Conservation (phyloP, 805 yeast genomes). For the Danielia reshetovae region DNA sequence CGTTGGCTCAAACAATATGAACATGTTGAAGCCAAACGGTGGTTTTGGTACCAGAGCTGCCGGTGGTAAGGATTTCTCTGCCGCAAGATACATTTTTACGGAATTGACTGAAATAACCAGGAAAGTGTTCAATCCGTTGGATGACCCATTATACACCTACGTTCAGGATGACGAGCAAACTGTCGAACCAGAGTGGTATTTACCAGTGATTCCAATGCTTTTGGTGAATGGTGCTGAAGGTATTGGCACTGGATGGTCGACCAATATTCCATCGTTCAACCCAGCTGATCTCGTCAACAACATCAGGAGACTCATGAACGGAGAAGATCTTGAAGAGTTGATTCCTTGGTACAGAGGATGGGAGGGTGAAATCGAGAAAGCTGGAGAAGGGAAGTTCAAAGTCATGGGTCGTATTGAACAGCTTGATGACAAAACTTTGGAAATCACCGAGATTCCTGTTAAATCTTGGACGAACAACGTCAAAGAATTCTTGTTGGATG, state of each 20-base stretch:
- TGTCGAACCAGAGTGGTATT: conserved; percentile 93
- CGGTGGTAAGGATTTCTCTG: conserved; percentile 99
- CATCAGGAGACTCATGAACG: conserved; percentile 66
- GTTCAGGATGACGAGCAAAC: conserved; percentile 89
- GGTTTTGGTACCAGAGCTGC: conserved; percentile 93
- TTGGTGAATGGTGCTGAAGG: conserved; percentile 96
- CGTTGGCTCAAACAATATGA: conserved; percentile 87
- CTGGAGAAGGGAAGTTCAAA: conserved; percentile 64
- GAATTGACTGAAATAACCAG: conserved; percentile 74
- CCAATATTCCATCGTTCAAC: conserved; percentile 85
- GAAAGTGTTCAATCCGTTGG: conserved; percentile 71
- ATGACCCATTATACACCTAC: conserved; percentile 72
- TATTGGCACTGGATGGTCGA: conserved; percentile 99
- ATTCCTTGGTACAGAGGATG: conserved; percentile 95
- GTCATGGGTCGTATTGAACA: conserved; percentile 80
- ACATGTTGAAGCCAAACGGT: conserved; percentile 85
- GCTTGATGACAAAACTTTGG: conserved; percentile 72
- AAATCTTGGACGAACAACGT: conserved; percentile 88
- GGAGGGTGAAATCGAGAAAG: conserved; percentile 74
- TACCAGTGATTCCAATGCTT: conserved; percentile 93
- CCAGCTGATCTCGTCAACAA: conserved; percentile 80
- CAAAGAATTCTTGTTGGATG: conserved; percentile 77
- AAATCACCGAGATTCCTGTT: conserved; percentile 89
- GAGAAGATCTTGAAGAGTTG: conserved; percentile 68
- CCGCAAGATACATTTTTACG: conserved; percentile 93